A percentile compares a stretch with the other conserved stretches of the same genome.
These are phyloP conservation scores for rapeseed (Brassica napus) DNA, from an alignment of 345 rosid species.

Conservation along the genomic window DNA sequence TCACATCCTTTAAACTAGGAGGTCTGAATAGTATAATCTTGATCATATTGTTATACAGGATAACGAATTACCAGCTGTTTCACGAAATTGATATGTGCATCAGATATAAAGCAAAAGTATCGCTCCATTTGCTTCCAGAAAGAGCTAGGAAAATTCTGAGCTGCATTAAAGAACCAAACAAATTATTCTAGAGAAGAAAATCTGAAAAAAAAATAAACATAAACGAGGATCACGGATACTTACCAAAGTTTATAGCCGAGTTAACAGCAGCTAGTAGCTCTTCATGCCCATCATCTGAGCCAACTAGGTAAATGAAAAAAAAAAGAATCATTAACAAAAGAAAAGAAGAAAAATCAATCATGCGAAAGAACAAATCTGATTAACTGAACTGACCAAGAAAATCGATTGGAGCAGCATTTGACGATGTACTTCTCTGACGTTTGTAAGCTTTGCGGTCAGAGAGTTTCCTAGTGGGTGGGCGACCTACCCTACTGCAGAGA, in stretches of 20 bases:
- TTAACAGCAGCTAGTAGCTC: constrained; percentile 89
- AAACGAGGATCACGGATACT: constrained; percentile 20
- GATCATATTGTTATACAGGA: constrained; percentile 18
- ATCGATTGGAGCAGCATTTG: constrained; percentile 63
- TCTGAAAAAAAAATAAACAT: neutral
- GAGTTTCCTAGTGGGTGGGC: constrained; percentile 90
- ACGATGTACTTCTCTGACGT: constrained; percentile 64
- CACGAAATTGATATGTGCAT: constrained; percentile 62
- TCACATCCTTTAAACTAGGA: constrained; percentile 26
- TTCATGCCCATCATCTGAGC: constrained; percentile 84
- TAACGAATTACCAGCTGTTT: constrained; percentile 65
- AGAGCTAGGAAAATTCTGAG: constrained; percentile 48
- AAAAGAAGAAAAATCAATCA: neutral
- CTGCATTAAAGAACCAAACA: constrained; percentile 54
- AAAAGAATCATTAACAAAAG: constrained; percentile 21
- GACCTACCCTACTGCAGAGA: constrained; percentile 76
- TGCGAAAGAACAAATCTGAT: constrained; percentile 19
- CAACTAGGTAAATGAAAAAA: constrained; percentile 50
- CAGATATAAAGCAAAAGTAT: constrained; percentile 68
- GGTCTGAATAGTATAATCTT: neutral
- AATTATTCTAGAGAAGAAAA: constrained; percentile 24
- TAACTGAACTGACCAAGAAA: constrained; percentile 65
- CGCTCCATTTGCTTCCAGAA: constrained; percentile 92
- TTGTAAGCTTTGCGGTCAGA: constrained; percentile 91
- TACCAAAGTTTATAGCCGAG: constrained; percentile 70